Evolutionary conservation across 2,329 filamentous ascomycete species (phyloP).

Genomic region (Fusarium temperatum): DNA sequence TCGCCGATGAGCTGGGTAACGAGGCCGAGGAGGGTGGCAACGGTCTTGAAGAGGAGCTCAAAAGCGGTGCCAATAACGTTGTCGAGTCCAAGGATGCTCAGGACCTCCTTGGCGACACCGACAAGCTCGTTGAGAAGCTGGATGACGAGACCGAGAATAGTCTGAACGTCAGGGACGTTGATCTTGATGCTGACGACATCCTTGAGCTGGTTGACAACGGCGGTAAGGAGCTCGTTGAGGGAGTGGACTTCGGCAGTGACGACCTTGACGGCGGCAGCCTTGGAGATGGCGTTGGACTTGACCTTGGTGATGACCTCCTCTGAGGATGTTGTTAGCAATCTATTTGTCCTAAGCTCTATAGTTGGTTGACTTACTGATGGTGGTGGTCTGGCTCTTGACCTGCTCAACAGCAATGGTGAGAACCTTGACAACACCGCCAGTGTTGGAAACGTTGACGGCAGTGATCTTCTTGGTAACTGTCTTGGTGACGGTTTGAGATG

Average conservation of each 20-base stretch:
- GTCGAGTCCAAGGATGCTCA: conserved; percentile 3
- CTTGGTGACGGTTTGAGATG: conserved; percentile 16
- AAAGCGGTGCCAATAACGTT: not conserved
- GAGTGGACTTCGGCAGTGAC: not conserved
- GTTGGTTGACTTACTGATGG: not conserved
- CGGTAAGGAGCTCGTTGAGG: conserved; percentile 15
- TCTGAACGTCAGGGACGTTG: conserved; percentile 9
- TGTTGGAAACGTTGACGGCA: conserved; percentile 1
- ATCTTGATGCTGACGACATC: conserved; percentile 11
- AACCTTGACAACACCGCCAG: conserved; percentile 17
- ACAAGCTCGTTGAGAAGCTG: conserved; percentile 19
- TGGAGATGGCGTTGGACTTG: conserved; percentile 10
- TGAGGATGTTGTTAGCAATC: not conserved
- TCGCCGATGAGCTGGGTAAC: conserved; percentile 18
- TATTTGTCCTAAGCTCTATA: accelerated
- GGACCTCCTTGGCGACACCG: not conserved
- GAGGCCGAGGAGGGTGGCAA: conserved; percentile 11
- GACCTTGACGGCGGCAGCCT: conserved; percentile 4
- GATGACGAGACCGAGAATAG: conserved; percentile 16
- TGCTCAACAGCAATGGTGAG: conserved; percentile 16
- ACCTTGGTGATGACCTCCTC: conserved; percentile 10
- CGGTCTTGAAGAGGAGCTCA: conserved; percentile 10
- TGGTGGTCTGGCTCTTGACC: conserved; percentile 3
- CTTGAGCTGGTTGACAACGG: conserved; percentile 17
- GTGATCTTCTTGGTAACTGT: conserved; percentile 23